These are phyloP conservation scores for Crucibulum laeve DNA, from an alignment of 768 basidiomycete species.

Conservation along the genomic window DNA sequence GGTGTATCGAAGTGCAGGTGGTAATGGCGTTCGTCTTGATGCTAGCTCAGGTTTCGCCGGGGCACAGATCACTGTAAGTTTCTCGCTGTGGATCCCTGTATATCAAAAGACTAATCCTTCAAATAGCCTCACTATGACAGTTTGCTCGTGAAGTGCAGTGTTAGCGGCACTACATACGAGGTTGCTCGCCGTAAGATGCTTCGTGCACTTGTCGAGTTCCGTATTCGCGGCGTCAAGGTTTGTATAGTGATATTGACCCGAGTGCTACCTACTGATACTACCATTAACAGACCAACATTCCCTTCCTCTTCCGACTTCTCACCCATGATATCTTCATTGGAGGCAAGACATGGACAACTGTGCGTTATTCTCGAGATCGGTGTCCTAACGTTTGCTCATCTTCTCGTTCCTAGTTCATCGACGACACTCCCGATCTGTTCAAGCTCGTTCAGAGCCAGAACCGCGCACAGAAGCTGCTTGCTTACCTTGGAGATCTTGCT, in stretches of 20 bases:
- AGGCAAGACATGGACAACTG: slow-evolving; percentile 97
- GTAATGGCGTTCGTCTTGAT: slow-evolving; percentile 96
- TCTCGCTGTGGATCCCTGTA: neutral
- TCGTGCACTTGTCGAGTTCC: slow-evolving; percentile 98
- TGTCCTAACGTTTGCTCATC: neutral
- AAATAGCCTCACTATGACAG: slow-evolving; percentile 94
- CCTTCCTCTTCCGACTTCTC: slow-evolving; percentile 96
- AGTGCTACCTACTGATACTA: neutral
- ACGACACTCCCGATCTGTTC: slow-evolving; percentile 99
- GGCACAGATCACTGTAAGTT: slow-evolving; percentile 90
- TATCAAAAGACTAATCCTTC: slow-evolving; percentile 2
- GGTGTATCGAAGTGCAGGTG: slow-evolving; percentile 97
- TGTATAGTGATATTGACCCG: slow-evolving; percentile 2
- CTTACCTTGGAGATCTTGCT: slow-evolving; percentile 95
- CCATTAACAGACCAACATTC: slow-evolving; percentile 83
- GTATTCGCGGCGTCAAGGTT: slow-evolving; percentile 97
- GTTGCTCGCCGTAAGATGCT: slow-evolving; percentile 99
- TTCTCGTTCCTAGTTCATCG: slow-evolving; percentile 72
- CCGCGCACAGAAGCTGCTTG: slow-evolving; percentile 94
- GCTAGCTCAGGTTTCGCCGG: slow-evolving; percentile 97
- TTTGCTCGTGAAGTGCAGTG: slow-evolving; percentile 92
- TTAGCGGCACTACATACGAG: slow-evolving; percentile 96
- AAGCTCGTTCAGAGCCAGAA: slow-evolving; percentile 97
- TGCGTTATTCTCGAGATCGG: slow-evolving; percentile 7
- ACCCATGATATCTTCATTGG: slow-evolving; percentile 95